Percentiles rank a stretch among this genome's conserved stretches.
Evolutionary conservation across 352 stramenopile genomes (phyloP).

Genomic region (Thalassiosira sp.): DNA sequence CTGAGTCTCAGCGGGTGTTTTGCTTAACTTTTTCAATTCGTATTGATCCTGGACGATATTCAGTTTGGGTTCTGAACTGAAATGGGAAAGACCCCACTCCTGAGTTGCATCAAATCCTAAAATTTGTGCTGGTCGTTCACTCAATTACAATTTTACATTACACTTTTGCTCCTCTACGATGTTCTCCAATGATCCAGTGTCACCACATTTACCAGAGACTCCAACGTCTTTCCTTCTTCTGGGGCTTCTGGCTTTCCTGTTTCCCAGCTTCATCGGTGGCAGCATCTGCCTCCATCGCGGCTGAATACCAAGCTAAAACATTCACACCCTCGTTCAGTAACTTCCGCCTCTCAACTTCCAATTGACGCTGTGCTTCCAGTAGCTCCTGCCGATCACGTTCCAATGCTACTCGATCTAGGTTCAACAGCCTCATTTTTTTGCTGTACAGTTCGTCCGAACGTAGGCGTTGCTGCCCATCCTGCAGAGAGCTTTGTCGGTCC

Average conservation of each 20-base stretch:
- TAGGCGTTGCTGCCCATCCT: slow-evolving; percentile 25
- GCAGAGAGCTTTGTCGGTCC: slow-evolving; percentile 9
- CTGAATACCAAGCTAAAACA: slow-evolving; percentile 44
- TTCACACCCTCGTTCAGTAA: slow-evolving; percentile 39
- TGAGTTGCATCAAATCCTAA: too few relatives aligned
- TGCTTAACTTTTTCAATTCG: too few relatives aligned
- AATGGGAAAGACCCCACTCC: too few relatives aligned
- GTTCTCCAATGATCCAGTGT: too few relatives aligned
- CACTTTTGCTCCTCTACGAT: too few relatives aligned
- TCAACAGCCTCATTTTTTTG: slow-evolving; percentile 45
- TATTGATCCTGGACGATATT: too few relatives aligned
- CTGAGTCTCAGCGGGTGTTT: too few relatives aligned
- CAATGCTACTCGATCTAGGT: slow-evolving; percentile 37
- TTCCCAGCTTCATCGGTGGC: background rate
- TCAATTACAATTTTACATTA: too few relatives aligned
- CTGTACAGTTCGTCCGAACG: slow-evolving; percentile 23
- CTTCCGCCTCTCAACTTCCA: slow-evolving; percentile 40
- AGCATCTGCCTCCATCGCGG: slow-evolving; percentile 14
- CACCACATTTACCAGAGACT: too few relatives aligned
- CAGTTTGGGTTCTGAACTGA: too few relatives aligned
- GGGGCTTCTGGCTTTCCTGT: background rate
- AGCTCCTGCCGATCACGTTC: slow-evolving; percentile 28
- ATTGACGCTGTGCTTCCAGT: slow-evolving; percentile 9
- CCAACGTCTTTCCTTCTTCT: background rate
- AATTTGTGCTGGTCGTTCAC: too few relatives aligned